Evolutionary conservation across 495 filamentous ascomycete species (phyloP), one percentile per base, ranked within the genome.

Genomic region (Beverwykella pulmonaria): DNA sequence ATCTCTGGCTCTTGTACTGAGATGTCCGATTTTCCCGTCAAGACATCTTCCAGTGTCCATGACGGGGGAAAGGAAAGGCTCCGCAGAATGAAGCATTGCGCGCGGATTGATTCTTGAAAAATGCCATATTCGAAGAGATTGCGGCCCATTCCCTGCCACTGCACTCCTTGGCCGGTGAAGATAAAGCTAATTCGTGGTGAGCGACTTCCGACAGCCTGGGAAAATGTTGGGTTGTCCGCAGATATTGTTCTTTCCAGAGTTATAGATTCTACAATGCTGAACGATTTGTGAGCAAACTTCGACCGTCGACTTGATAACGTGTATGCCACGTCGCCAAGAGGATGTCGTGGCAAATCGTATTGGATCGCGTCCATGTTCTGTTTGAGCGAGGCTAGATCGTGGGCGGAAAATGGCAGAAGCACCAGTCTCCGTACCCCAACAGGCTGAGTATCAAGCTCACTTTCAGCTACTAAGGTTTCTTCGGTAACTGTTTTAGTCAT

Each of bases 121-220:
- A 58, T 50, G 1, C 26, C 2, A 29, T 67, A 71, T 25, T 63
- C 47, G 49, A 59, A 34, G 2, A 70, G 47, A 1, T 32, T 30
- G 2, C 14, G 1, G 1, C 54, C 67, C 67, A 70, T 70, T 1
- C 8, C 55, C 0, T 26, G 22, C 67, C 67, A 70, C 23, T 65
- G 61, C 6, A 49, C 74, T 63, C 71, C 71, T 62, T 73, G 68
- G 1, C 71, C 71, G 26, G 71, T 73, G 59, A 71, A 73, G 14
- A 68, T 27, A 36, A 73, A 73, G 12, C 30, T 53, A 22, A 73
- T n/a, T 8, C 25, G 7, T 26, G 34, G 39, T 2, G n/a, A n/a
- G n/a, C 48, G 26, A 26, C 5, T 30, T 15, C 36, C 5, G 22
- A 20, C 20, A 27, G 25, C 20, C 32, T 12, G 2, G 30, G 27